Base-by-base conservation (phyloP, 106 monocot species). In the Xerophyta viscosa region DNA sequence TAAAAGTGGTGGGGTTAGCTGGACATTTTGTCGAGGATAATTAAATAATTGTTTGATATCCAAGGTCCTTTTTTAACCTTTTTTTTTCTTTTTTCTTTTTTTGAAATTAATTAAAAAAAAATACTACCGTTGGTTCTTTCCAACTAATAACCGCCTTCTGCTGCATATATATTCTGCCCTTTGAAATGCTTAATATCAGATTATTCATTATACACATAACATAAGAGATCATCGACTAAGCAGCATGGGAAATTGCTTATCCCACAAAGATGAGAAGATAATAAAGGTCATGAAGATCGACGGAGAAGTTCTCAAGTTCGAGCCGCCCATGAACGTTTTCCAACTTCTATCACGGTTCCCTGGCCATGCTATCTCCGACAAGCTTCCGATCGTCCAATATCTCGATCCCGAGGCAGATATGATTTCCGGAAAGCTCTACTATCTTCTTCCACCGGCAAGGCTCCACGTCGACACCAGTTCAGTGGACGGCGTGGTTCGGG, bases 161-260 rank as follows among this genome's bases (percentile, higher is more conserved):
- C n/a, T n/a, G n/a, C n/a, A n/a, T n/a, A n/a, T n/a, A n/a, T n/a
- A n/a, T n/a, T n/a, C n/a, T n/a, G n/a, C n/a, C n/a, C n/a, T n/a
- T n/a, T n/a, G n/a, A n/a, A n/a, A n/a, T n/a, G n/a, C n/a, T n/a
- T n/a, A n/a, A n/a, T n/a, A n/a, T n/a, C n/a, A n/a, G n/a, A n/a
- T n/a, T n/a, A n/a, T n/a, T n/a, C n/a, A n/a, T n/a, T n/a, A n/a
- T n/a, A n/a, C n/a, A n/a, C n/a, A n/a, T n/a, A n/a, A n/a, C n/a
- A n/a, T n/a, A n/a, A 5, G 33, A 68, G 24, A 62, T 20, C 31
- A 84, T n/a, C n/a, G n/a, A n/a, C n/a, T n/a, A n/a, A n/a, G n/a
- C n/a, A n/a, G n/a, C n/a, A n/a, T 87, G 86, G 81, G 87, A 27
- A 87, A 87, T 43, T 71, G 73, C 54, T 47, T 80, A 15, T 39